Percentiles rank a stretch among this genome's conserved stretches.
These are phyloP conservation scores for Apiotrichum brassicae DNA, from an alignment of 1,284 basidiomycete genomes.

Conservation along the genomic window DNA sequence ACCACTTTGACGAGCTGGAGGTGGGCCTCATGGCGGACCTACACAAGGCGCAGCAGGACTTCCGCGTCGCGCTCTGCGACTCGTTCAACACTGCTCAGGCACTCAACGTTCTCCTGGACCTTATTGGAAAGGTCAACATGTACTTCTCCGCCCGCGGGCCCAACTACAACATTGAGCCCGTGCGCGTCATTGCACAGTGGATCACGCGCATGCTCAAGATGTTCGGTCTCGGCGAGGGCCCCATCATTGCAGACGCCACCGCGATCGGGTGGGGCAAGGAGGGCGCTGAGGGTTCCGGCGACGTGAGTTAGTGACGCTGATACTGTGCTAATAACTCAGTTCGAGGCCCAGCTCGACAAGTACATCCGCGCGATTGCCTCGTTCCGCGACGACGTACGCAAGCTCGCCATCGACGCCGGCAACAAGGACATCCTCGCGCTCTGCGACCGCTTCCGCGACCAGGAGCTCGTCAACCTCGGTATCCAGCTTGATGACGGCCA, in stretches of 20 bases:
- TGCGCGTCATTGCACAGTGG: constrained; percentile 75
- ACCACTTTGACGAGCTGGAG: constrained; percentile 56
- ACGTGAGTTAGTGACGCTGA: constrained; percentile 52
- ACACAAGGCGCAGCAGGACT: constrained; percentile 65
- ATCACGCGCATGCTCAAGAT: constrained; percentile 83
- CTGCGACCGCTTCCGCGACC: constrained; percentile 83
- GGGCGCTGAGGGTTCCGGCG: constrained; percentile 46
- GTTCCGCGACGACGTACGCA: constrained; percentile 86
- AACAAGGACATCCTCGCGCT: constrained; percentile 69
- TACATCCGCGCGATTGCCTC: constrained; percentile 78
- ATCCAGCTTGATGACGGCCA: constrained; percentile 89
- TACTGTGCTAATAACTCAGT: constrained; percentile 47
- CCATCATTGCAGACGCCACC: constrained; percentile 19
- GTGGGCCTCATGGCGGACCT: constrained; percentile 59
- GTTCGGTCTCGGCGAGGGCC: constrained; percentile 87
- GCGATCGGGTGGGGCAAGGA: constrained; percentile 51
- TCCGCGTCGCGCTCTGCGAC: constrained; percentile 89
- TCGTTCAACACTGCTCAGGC: constrained; percentile 94
- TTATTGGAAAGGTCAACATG: constrained; percentile 82
- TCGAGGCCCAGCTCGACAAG: constrained; percentile 80
- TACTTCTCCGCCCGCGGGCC: constrained; percentile 59
- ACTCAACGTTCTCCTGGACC: constrained; percentile 67
- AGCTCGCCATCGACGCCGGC: constrained; percentile 65
- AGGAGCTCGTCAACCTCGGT: constrained; percentile 83
- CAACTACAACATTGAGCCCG: constrained; percentile 58